Evolutionary conservation across 805 yeast genomes (phyloP).

Genomic region (Ogataea pignaliae): DNA sequence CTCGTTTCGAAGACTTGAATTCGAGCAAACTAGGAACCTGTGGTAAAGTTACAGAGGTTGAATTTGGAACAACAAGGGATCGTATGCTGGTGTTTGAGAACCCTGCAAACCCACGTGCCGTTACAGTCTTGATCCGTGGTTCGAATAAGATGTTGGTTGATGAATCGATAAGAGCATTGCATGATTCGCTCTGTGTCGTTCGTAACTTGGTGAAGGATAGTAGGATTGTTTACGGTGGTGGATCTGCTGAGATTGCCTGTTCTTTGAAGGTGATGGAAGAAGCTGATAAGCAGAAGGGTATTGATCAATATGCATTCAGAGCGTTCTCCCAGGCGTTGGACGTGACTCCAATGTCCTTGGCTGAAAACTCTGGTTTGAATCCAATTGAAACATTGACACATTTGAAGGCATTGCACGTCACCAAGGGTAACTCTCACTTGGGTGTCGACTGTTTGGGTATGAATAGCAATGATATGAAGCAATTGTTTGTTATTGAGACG

Average conservation of each 20-base stretch:
- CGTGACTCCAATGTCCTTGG: constrained; percentile 87
- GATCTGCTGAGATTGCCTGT: constrained; percentile 94
- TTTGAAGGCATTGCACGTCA: constrained; percentile 80
- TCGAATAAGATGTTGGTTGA: constrained; percentile 97
- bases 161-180: constrained; percentile 93
- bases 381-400: constrained; percentile 87
- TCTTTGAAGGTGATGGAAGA: constrained; percentile 87
- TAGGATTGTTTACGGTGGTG: constrained; percentile 98
- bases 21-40: constrained; percentile 83
- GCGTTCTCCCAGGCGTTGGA: constrained; percentile 91
- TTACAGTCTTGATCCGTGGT: constrained; percentile 90
- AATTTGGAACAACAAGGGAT: constrained; percentile 94
- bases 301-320: constrained; percentile 96
- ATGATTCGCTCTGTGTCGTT: constrained; percentile 95
- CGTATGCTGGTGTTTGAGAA: constrained; percentile 94
- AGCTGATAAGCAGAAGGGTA: constrained; percentile 90
- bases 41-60: constrained; percentile 78
- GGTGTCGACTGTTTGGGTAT: constrained; percentile 94
- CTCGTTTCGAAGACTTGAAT: constrained; percentile 89
- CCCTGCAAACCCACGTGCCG: constrained; percentile 80
- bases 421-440: constrained; percentile 60
- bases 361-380: constrained; percentile 94
- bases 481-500: constrained; percentile 92
- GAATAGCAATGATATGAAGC: constrained; percentile 89
- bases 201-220: constrained; percentile 90